Base-by-base conservation (phyloP, 148 eudicot species). In the Linanthus parryae region DNA sequence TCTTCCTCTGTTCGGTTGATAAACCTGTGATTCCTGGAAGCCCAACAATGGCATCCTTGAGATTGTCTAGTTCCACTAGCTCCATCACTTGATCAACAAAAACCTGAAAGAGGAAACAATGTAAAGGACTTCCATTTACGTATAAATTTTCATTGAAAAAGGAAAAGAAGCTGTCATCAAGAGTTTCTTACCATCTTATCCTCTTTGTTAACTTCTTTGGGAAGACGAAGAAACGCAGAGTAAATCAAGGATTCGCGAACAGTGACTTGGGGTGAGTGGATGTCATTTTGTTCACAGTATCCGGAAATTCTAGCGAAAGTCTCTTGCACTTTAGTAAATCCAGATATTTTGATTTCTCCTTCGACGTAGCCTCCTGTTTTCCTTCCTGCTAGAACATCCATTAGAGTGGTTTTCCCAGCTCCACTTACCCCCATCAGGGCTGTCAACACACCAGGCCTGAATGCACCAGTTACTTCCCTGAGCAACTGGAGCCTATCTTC, bases 381-480 rank as follows among this genome's bases (percentile, higher is more conserved):
- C 49, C 82, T 62, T 9, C 82, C 82, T 4, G 82, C 73, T 26
- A 76, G 29, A 50, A 72, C 77, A 45, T 76, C 82, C 74, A 76
- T 68, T n/a, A 76, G 52, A 1, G 82, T 76, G 0, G 82, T 76
- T 59, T 76, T 76, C 33, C 82, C 82, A 1, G 82, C 82, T 5
- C 82, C 82, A 40, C 82, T 76, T 8, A 72, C 61, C 40, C 81
- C 81, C 77, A 76, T 72, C 41, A 76, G 42, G 29, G 81, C 77
- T 12, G 77, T 76, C 42, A 76, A 30, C 31, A 72, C 63, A 42
- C 82, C 82, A 4, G 82, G 82, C 56, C 70, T 61, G 47, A 76
- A 76, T 38, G 72, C 53, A 30, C 77, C 74, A 0, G 77, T 72
- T 47, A 76, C 68, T 23, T 72, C 69, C 20, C 57, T 34, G 23